These are phyloP conservation scores for Basipetospora sp. DNA, from an alignment of 2,329 filamentous ascomycete genomes.

Conservation along the genomic window DNA sequence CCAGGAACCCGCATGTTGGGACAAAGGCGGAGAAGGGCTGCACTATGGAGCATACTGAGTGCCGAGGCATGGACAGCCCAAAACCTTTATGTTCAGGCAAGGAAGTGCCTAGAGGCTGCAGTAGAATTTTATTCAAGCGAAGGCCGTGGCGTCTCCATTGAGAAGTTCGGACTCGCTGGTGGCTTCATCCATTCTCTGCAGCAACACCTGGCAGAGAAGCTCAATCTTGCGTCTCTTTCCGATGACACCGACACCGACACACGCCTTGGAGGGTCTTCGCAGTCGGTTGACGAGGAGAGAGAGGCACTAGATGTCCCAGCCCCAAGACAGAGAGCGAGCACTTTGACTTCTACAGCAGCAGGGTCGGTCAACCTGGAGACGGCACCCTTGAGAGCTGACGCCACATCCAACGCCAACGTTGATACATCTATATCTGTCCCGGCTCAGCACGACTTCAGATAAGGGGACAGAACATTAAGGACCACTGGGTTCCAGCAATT, in stretches of 20 bases:
- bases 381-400: constrained; percentile 1
- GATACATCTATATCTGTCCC: constrained; percentile 4
- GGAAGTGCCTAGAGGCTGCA: constrained; percentile 61
- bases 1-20: constrained; percentile 54
- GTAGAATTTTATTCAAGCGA: constrained; percentile 37
- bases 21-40: constrained; percentile 65
- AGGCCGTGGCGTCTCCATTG: constrained; percentile 34
- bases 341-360: constrained; percentile 1
- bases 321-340: constrained; percentile 35
- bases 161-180: constrained; percentile 34
- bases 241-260: no score
- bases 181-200: constrained; percentile 39
- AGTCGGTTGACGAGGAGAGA: constrained; percentile 35
- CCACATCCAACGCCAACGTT: neutral
- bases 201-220: constrained; percentile 31
- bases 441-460: constrained; percentile 10
- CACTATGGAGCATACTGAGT: constrained; percentile 72
- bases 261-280: no score
- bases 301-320: constrained; percentile 41
- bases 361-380: constrained; percentile 6
- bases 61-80: constrained; percentile 72
- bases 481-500: no score
- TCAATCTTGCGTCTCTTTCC: constrained; percentile 17
- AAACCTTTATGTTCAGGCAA: constrained; percentile 63
- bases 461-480: no score